A percentile compares a stretch with the other conserved stretches of the same genome.
Evolutionary conservation across 139 green algal genomes (phyloP).

Genomic region (Medakamo hakoo): DNA sequence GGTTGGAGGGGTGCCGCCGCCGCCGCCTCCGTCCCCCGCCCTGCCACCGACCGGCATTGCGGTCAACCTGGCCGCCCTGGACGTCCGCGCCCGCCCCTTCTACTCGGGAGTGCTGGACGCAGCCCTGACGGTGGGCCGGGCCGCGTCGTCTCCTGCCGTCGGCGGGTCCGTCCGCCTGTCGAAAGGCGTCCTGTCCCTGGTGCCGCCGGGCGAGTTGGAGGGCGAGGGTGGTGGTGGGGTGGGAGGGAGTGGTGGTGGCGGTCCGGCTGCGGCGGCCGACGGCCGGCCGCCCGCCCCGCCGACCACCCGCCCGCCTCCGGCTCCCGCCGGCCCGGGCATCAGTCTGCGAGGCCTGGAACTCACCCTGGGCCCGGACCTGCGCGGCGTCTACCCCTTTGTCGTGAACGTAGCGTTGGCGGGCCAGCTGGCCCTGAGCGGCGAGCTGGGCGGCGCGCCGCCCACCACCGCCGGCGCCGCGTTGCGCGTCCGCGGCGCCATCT

Average conservation of each 20-base stretch:
- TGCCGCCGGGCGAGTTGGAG: background rate
- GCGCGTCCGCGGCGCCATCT: conserved; percentile 27
- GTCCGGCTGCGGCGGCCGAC: too few species aligned
- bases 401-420: conserved; percentile 67
- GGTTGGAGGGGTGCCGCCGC: too few species aligned
- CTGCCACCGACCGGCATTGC: too few species aligned
- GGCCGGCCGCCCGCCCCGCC: too few species aligned
- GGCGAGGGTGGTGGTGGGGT: too few species aligned
- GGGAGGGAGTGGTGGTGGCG: too few species aligned
- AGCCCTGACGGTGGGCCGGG: background rate
- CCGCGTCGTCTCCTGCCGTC: background rate
- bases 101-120: too few species aligned
- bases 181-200: too few species aligned
- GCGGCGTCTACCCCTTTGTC: conserved; percentile 78
- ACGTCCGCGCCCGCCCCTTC: conserved; percentile 33
- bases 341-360: conserved; percentile 32
- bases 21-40: too few species aligned
- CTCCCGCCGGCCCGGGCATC: background rate
- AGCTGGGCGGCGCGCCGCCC: background rate
- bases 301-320: background rate
- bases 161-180: too few species aligned
- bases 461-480: background rate
- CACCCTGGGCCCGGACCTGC: conserved; percentile 71
- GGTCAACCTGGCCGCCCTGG: conserved; percentile 31
- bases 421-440: conserved; percentile 28